Base-by-base conservation (phyloP, 164 flowering plant species). In the Euptelea pleiosperma region DNA sequence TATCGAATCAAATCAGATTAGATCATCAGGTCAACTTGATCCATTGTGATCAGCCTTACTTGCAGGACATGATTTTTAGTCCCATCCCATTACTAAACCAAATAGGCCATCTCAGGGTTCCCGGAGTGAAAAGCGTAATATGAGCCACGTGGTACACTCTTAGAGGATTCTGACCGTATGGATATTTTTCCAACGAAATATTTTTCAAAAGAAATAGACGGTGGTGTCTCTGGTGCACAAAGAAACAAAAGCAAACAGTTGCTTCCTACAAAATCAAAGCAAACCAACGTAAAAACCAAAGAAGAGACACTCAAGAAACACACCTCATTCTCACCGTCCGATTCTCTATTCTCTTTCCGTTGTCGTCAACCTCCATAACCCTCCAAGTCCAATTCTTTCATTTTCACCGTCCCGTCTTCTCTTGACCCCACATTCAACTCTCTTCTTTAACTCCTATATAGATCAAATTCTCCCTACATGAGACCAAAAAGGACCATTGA, bases 191-290 rank as follows among this genome's bases (percentile, higher is more conserved):
- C n/a, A n/a, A n/a, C n/a, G n/a, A n/a, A n/a, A n/a, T n/a, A n/a
- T n/a, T n/a, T n/a, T n/a, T n/a, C n/a, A n/a, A n/a, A n/a, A n/a
- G n/a, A n/a, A n/a, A n/a, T n/a, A n/a, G n/a, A n/a, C n/a, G n/a
- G n/a, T n/a, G n/a, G n/a, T 60, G 35, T 43, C 52, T 37, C 26
- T 44, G 35, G 33, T 25, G 33, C 35, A 44, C 35, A 44, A 21
- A 28, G 53, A 25, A 43, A 51, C 71, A 68, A 57, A 68, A 54
- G 8, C 12, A 26, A 19, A 46, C 37, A 31, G 5, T 4, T 24
- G 6, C 6, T 57, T 52, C 50, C 72, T 63, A 59, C 29, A 68
- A 68, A 57, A 58, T 40, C 72, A 63, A 68, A 21, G 72, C 60
- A 62, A 35, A 31, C 30, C 41, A 57, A 35, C 60, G 72, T 47